phyloP scores from a whole-genome alignment of 257 asterid species.

The Jaltomata sinuosa region DNA sequence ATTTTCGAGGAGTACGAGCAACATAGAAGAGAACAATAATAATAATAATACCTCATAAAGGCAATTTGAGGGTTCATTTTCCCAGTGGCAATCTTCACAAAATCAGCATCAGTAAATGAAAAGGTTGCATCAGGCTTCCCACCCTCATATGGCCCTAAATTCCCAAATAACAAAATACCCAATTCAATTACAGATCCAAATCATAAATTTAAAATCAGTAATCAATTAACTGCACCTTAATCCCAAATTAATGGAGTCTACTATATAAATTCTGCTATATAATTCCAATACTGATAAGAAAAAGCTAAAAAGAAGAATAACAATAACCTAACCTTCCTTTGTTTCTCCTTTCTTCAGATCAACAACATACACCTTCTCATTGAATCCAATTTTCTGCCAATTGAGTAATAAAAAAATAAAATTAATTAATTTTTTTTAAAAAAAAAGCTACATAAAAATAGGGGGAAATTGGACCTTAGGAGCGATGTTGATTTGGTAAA shows the following conservation, averaged over 20 bases:
- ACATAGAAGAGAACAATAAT: constrained; percentile 1
- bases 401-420: neutral
- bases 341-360: constrained; percentile 95
- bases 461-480: constrained; percentile 57
- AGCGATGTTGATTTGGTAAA: constrained; percentile 82
- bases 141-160: constrained; percentile 60
- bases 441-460: neutral
- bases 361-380: constrained; percentile 70
- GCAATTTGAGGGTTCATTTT: constrained; percentile 58
- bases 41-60: constrained; percentile 50
- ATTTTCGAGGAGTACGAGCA: neutral
- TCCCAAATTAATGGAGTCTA: no score
- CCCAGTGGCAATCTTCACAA: constrained; percentile 33
- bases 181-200: neutral
- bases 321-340: constrained; percentile 64
- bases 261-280: neutral
- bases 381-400: constrained; percentile 65
- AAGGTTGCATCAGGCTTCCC: constrained; percentile 96
- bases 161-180: neutral
- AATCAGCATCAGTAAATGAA: constrained; percentile 77
- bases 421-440: neutral
- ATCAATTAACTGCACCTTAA: neutral
- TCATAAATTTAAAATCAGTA: neutral
- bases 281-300: neutral
- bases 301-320: neutral